Evolutionary conservation across 345 rosid species (phyloP).

Genomic region (Anacardium occidentale): DNA sequence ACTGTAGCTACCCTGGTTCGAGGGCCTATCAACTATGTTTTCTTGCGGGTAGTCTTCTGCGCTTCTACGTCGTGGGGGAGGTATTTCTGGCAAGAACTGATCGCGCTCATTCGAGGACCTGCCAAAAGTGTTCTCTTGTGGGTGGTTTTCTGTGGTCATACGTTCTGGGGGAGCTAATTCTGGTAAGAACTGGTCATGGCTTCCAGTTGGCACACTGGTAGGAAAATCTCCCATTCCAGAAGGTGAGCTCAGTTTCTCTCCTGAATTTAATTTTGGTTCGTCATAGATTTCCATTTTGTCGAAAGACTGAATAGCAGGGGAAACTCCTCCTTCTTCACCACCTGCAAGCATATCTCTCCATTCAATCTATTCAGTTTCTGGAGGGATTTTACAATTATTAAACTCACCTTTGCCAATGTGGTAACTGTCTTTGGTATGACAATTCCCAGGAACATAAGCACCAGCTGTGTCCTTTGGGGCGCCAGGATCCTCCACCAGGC

Average conservation of each 20-base stretch:
- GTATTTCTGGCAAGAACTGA: slow-evolving; percentile 51
- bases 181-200: slow-evolving; percentile 63
- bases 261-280: slow-evolving; percentile 17
- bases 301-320: slow-evolving; percentile 33
- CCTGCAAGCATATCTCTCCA: slow-evolving; percentile 25
- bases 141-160: not conserved
- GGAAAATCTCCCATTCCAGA: not conserved
- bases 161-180: slow-evolving; percentile 26
- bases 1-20: slow-evolving; percentile 34
- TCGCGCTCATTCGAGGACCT: slow-evolving; percentile 26
- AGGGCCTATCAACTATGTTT: slow-evolving; percentile 2
- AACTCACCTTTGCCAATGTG: slow-evolving; percentile 39
- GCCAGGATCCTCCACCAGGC: slow-evolving; percentile 56
- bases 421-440: slow-evolving; percentile 55
- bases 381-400: not conserved
- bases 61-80: not conserved
- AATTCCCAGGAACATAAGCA: slow-evolving; percentile 40
- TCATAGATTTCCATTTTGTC: slow-evolving; percentile 37
- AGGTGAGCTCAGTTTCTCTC: slow-evolving; percentile 14
- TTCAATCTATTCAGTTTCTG: not conserved
- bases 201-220: slow-evolving; percentile 38
- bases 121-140: not conserved
- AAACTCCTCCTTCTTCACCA: slow-evolving; percentile 34
- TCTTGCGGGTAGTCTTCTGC: not conserved
- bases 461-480: slow-evolving; percentile 36